Evolutionary conservation across 306 rosid species (phyloP).

Genomic region (Trichosanthes truncata): DNA sequence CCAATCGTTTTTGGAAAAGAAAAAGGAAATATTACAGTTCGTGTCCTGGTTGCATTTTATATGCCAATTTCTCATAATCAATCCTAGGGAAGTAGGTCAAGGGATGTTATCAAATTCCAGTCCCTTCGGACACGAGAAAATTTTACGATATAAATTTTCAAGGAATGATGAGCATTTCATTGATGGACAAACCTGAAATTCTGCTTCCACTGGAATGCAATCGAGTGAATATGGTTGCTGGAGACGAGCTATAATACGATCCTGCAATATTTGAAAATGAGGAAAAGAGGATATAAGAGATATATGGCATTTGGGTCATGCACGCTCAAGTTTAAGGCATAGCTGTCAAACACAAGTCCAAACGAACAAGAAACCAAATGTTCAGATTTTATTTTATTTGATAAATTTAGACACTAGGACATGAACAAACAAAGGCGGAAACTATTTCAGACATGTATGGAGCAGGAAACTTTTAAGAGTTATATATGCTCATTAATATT

Average conservation of each 20-base stretch:
- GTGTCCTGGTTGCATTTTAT: background rate
- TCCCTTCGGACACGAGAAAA: background rate
- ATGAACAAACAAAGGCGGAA: background rate
- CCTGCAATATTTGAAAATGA: slow-evolving; percentile 37
- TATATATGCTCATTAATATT: background rate
- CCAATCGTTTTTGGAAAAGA: background rate
- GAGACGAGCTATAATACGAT: slow-evolving; percentile 89
- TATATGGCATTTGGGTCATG: too few relatives aligned
- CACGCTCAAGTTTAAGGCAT: too few relatives aligned
- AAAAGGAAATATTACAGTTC: background rate
- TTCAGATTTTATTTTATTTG: background rate
- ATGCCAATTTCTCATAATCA: background rate
- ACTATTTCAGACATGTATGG: background rate
- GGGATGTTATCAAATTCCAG: background rate
- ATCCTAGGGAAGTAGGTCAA: background rate
- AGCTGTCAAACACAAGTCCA: background rate
- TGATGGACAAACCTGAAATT: slow-evolving; percentile 65
- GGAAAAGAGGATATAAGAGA: background rate
- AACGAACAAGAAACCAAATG: background rate
- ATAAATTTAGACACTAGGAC: background rate
- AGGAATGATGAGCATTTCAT: background rate
- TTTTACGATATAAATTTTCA: background rate
- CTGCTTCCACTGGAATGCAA: slow-evolving; percentile 99
- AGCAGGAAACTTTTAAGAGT: background rate
- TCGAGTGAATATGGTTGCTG: slow-evolving; percentile 97